Evolutionary conservation across 2,329 filamentous ascomycete genomes (phyloP).

Genomic region (Cercospora canescens): DNA sequence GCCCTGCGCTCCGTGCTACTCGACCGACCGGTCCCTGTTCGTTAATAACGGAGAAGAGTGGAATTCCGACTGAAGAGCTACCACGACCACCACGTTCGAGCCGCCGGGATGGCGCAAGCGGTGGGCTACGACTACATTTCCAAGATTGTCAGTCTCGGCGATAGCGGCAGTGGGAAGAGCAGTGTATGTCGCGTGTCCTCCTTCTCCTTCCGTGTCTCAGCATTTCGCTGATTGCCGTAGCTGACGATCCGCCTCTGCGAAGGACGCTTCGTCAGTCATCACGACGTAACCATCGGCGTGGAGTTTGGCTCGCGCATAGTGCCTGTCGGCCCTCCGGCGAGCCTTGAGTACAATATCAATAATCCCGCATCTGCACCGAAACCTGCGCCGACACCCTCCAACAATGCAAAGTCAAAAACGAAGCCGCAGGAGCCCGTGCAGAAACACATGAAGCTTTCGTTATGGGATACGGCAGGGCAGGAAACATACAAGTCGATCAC

Average conservation of each 20-base stretch:
- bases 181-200: conserved; percentile 49
- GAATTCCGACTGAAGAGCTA: not conserved
- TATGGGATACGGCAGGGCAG: conserved; percentile 96
- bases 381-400: conserved; percentile 15
- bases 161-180: conserved; percentile 94
- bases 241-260: conserved; percentile 95
- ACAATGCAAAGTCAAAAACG: conserved; percentile 35
- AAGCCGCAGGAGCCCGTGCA: conserved; percentile 45
- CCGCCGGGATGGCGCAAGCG: conserved; percentile 19
- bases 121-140: conserved; percentile 97
- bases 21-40: not conserved
- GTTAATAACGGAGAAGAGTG: not conserved
- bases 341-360: conserved; percentile 57
- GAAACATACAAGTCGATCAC: conserved; percentile 98
- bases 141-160: conserved; percentile 96
- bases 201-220: conserved; percentile 16
- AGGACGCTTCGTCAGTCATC: conserved; percentile 86
- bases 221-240: conserved; percentile 41
- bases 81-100: not conserved
- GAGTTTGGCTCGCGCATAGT: conserved; percentile 94
- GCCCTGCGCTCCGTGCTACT: not conserved
- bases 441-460: conserved; percentile 86
- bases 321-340: conserved; percentile 81
- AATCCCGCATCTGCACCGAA: conserved; percentile 42
- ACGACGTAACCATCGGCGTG: conserved; percentile 96